Base-by-base conservation (phyloP, 1,139 yeast species). In the Ogataea hybrid region DNA sequence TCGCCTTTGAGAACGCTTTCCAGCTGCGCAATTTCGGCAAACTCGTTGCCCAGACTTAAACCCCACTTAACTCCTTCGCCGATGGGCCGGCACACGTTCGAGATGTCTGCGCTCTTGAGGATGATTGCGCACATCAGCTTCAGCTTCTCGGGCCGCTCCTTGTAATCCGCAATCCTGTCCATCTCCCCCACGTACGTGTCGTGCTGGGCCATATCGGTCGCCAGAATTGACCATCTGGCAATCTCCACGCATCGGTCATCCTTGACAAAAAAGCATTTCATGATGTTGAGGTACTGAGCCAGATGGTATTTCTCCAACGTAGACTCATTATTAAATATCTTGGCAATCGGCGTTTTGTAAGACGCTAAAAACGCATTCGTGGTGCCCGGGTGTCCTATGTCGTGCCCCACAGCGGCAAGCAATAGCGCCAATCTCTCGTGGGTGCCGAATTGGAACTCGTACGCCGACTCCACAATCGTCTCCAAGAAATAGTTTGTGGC, bases 181-280 rank as follows among this genome's bases (percentile, higher is more conserved):
- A 67, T 70, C 53, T 73, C 69, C 37, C 69, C 68, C 59, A 89
- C 79, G 63, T 84, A 90, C 44, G 76, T 83, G 53, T 79, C 80
- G 68, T 92, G 98, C 56, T 79, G 77, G 0, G 92, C 94, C 97
- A 92, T 90, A 65, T 92, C 97, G 0, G 98, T 92, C 11, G 97
- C 96, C 46, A 87, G 64, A 12, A 63, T 61, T 2, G 57, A 41
- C 29, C 46, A 41, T 15, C 44, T 27, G 18, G 51, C 39, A 6
- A 53, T 39, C 17, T 43, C 46, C 20, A 30, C 17, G 25, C 41
- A 29, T 6, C 23, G n/a, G 17, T 28, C 33, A 14, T 43, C 43
- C 8, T 36, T 16, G 22, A 34, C 20, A 12, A 46, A 37, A 33
- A 50, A 54, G 9, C 52, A 46, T 11, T 34, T 37, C 25, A 54